Percentiles rank a stretch among this genome's conserved stretches.
These are phyloP conservation scores for Gaultheria prostrata DNA, from an alignment of 148 eudicot genomes.

Conservation along the genomic window DNA sequence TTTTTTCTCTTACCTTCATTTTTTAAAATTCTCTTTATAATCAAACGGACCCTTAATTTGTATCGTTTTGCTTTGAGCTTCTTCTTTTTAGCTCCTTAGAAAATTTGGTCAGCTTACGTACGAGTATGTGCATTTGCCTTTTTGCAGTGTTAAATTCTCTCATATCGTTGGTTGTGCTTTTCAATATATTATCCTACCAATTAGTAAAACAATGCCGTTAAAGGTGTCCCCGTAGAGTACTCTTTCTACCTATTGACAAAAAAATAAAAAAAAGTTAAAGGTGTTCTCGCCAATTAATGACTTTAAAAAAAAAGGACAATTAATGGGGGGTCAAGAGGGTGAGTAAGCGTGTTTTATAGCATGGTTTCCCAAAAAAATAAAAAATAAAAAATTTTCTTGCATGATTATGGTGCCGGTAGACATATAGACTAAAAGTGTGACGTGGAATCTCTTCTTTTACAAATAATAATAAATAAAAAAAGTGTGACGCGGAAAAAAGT, in stretches of 20 bases:
- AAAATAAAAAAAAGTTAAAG: not conserved
- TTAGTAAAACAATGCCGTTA: not conserved
- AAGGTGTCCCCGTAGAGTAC: not conserved
- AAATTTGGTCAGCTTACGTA: no score
- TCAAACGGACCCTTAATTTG: no score
- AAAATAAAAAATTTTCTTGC: not conserved
- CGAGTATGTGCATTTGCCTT: not conserved
- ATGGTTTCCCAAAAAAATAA: not conserved
- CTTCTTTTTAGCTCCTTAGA: no score
- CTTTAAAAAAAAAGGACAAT: no score
- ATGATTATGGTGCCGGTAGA: not conserved
- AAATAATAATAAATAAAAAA: no score
- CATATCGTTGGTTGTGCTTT: not conserved
- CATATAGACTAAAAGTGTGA: not conserved
- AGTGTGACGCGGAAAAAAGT: slow-evolving; percentile 10
- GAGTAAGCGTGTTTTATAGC: not conserved
- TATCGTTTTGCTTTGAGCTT: no score
- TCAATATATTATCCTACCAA: not conserved
- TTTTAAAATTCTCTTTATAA: no score
- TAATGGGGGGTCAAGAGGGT: not conserved
- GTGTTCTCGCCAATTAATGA: not conserved
- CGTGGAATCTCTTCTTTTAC: no score
- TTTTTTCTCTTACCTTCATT: not conserved
- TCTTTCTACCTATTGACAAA: not conserved
- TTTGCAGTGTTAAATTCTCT: not conserved